phyloP scores from a whole-genome alignment of 768 basidiomycete species.

The Hericium coralloides region DNA sequence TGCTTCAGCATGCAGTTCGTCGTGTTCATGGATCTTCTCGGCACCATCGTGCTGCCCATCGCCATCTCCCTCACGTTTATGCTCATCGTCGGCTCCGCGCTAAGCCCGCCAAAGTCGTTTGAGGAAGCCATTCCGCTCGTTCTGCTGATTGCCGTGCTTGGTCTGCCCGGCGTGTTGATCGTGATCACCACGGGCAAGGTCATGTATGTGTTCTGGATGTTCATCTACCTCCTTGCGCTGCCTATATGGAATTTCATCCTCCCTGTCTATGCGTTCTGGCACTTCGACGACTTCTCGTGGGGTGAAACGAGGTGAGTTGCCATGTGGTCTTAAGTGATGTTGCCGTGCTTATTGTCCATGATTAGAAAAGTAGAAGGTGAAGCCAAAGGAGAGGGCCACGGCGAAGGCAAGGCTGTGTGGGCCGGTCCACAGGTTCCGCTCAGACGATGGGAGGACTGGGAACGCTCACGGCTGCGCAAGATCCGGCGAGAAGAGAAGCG shows the following conservation, averaged over 20 bases:
- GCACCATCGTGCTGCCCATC: conserved; percentile 87
- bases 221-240: conserved; percentile 85
- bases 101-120: conserved; percentile 77
- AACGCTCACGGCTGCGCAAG: conserved; percentile 88
- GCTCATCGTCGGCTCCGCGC: conserved; percentile 72
- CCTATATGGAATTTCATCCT: conserved; percentile 96
- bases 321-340: background rate
- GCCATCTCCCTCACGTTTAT: conserved; percentile 88
- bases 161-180: conserved; percentile 88
- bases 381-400: conserved; percentile 70
- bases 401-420: conserved; percentile 43
- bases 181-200: conserved; percentile 91
- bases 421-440: conserved; percentile 68
- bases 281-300: conserved; percentile 99
- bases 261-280: conserved; percentile 96
- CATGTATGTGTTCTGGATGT: conserved; percentile 97
- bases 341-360: conserved; percentile 5
- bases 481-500: conserved; percentile 79
- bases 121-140: conserved; percentile 91
- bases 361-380: conserved; percentile 93
- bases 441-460: conserved; percentile 99
- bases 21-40: conserved; percentile 93
- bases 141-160: conserved; percentile 83
- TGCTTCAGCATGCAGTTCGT: conserved; percentile 99
- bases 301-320: conserved; percentile 84